Percentiles rank a stretch among this genome's conserved stretches.
Evolutionary conservation across 352 stramenopile genomes (phyloP).

Genomic region (Thalassiosira delicatula): DNA sequence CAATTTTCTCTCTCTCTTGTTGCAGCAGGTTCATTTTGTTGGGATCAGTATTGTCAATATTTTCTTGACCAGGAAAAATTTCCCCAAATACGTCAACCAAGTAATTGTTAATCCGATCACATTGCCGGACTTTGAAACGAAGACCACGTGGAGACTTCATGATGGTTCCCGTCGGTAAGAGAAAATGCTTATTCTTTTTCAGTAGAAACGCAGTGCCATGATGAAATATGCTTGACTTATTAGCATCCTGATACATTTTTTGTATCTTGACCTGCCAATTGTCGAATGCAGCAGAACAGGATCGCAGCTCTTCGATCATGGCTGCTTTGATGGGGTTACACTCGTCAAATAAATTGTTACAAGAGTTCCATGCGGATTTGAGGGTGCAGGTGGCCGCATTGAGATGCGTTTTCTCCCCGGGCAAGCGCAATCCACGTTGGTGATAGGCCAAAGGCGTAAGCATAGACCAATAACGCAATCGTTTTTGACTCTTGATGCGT

Average conservation of each 20-base stretch:
- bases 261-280: not conserved
- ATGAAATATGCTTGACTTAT: constrained; percentile 2
- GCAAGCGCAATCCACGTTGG: not conserved
- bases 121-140: not conserved
- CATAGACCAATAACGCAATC: not conserved
- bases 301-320: not conserved
- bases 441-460: not conserved
- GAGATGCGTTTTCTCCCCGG: not conserved
- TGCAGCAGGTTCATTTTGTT: not conserved
- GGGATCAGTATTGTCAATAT: not conserved
- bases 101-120: not conserved
- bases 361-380: not conserved
- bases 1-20: not conserved
- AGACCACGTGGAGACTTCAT: not conserved
- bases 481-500: not conserved
- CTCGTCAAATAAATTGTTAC: not conserved
- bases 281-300: not conserved
- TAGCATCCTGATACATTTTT: constrained; percentile 9
- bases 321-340: not conserved
- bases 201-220: not conserved
- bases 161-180: not conserved
- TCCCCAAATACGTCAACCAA: not conserved
- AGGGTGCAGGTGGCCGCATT: not conserved
- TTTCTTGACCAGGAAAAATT: not conserved
- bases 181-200: not conserved